Percentiles rank a stretch among this genome's conserved stretches.
phyloP scores from a whole-genome alignment of 1,139 yeast species.

The Saccharomyces pastorianus region DNA sequence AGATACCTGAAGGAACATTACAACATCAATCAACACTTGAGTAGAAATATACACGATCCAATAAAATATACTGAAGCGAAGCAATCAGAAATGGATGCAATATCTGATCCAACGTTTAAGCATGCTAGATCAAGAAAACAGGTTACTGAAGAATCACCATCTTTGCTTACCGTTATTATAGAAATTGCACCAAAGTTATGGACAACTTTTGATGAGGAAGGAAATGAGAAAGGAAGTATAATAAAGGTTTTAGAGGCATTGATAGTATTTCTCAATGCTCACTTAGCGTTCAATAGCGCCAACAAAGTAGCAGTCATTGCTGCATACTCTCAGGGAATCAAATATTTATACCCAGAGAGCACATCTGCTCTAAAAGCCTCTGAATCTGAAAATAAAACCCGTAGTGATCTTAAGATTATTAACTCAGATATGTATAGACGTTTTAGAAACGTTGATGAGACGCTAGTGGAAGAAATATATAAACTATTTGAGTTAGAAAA shows the following conservation, averaged over 20 bases:
- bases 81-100: conserved; percentile 54
- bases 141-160: conserved; percentile 60
- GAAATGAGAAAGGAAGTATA: conserved; percentile 20
- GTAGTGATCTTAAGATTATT: conserved; percentile 19
- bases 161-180: conserved; percentile 66
- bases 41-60: not conserved
- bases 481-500: conserved; percentile 34
- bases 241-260: conserved; percentile 26
- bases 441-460: conserved; percentile 73
- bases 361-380: conserved; percentile 6
- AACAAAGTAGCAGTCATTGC: conserved; percentile 81
- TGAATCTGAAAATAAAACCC: conserved; percentile 16
- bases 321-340: conserved; percentile 64
- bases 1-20: not conserved
- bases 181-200: conserved; percentile 77
- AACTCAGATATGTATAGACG: conserved; percentile 72
- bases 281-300: conserved; percentile 73
- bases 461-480: conserved; percentile 57
- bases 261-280: conserved; percentile 56
- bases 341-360: conserved; percentile 60
- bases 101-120: conserved; percentile 58
- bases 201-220: conserved; percentile 41
- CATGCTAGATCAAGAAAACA: conserved; percentile 18
- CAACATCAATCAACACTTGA: not conserved
- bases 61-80: not conserved